phyloP scores from a whole-genome alignment of 1,284 basidiomycete species.

The Flammula alnicola region DNA sequence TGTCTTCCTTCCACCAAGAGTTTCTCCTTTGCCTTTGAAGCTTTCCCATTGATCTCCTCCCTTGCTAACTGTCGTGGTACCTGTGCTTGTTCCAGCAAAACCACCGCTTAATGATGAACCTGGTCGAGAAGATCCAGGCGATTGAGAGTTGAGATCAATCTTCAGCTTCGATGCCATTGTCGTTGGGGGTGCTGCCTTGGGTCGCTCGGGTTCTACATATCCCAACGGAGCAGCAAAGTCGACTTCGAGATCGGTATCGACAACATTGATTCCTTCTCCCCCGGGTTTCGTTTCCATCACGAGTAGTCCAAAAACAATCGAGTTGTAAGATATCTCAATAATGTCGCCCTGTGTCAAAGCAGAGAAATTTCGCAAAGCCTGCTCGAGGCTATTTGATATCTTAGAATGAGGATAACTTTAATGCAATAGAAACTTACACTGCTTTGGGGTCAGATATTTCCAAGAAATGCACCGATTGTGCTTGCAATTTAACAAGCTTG shows the following conservation, averaged over 20 bases:
- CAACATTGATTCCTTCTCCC: slow-evolving; percentile 86
- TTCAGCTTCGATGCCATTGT: slow-evolving; percentile 99
- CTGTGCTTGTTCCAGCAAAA: slow-evolving; percentile 56
- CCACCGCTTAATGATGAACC: slow-evolving; percentile 74
- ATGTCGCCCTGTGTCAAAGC: slow-evolving; percentile 89
- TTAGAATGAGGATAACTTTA: slow-evolving; percentile 5
- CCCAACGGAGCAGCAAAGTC: slow-evolving; percentile 80
- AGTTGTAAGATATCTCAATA: slow-evolving; percentile 91
- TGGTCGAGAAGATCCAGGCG: slow-evolving; percentile 81
- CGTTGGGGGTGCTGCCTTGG: slow-evolving; percentile 78
- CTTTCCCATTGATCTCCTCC: slow-evolving; percentile 86
- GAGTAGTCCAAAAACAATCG: slow-evolving; percentile 92
- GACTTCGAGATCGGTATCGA: slow-evolving; percentile 97
- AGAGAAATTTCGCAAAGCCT: slow-evolving; percentile 94
- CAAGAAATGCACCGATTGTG: slow-evolving; percentile 94
- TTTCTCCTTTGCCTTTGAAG: slow-evolving; percentile 93
- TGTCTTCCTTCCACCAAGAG: slow-evolving; percentile 84
- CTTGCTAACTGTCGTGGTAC: slow-evolving; percentile 62
- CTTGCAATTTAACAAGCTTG: slow-evolving; percentile 96
- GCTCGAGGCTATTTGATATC: slow-evolving; percentile 74
- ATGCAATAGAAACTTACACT: slow-evolving; percentile 67
- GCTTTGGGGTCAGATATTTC: slow-evolving; percentile 96
- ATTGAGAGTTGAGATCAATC: slow-evolving; percentile 87
- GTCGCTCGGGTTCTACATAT: slow-evolving; percentile 89
- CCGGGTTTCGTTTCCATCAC: slow-evolving; percentile 95